Base-by-base conservation (phyloP, 2,329 filamentous ascomycete genomes). In the Epichloe sylvatica region DNA sequence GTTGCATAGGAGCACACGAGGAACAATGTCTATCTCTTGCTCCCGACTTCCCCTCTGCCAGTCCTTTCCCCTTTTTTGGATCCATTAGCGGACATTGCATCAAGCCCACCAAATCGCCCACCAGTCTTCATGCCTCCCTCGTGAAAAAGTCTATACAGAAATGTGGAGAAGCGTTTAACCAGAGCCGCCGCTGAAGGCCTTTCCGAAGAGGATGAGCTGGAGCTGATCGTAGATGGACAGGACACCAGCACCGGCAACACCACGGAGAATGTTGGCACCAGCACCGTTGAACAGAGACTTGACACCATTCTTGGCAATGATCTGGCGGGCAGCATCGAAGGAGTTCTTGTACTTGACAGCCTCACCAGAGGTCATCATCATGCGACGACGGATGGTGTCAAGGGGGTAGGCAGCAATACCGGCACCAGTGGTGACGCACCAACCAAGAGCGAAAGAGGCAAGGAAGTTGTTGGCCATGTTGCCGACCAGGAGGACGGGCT, bases 191-290 rank as follows among this genome's bases (percentile, higher is more conserved):
- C 94, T 94, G 90, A 90, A 98, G 80, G 89, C 87, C 90, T 98
- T 97, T 75, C 92, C 92, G 87, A 98, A 98, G 75, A 98, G 76
- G 73, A 98, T 76, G 72, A 98, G 83, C 86, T 98, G 92, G 74
- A 87, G 87, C 83, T 97, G 91, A 75, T 98, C 92, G 79, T 98
- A 98, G 88, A 98, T 96, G 74, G 92, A 98, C 72, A 98, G 82
- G 71, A 98, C 92, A 98, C 92, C 92, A 79, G 92, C 92, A 88
- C 92, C 94, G 70, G 92, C 92, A 70, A 98, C 92, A 96, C 92
- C 94, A 95, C 92, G 92, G 78, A 98, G 92, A 70, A 98, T 98
- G 88, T 98, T 98, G 83, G 92, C 92, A 88, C 92, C 92, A 71
- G 92, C 92, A 90, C 92, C 92, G 88, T 98, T 98, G 90, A 98